Base-by-base conservation (phyloP, 768 basidiomycete species). In the Amanita thiersii region DNA sequence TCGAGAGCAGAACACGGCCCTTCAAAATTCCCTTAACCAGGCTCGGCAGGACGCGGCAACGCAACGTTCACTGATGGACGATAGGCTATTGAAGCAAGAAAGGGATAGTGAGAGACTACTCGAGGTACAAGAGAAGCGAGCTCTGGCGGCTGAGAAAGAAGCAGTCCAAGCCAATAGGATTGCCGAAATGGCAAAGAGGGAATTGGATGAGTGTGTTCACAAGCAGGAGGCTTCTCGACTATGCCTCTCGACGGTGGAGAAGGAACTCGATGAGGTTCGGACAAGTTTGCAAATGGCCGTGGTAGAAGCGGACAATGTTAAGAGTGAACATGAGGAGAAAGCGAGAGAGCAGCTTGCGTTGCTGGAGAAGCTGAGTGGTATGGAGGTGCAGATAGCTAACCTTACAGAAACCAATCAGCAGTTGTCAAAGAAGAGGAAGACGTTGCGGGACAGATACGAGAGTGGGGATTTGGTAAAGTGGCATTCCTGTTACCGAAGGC, bases 381-480 rank as follows among this genome's bases (percentile, higher is more conserved):
- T 29, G 34, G 42, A 43, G 17, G 5, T 18, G 24, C 42, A 37
- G 12, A 21, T 43, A 11, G 12, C 15, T 4, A 36, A 20, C 21
- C 26, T 43, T 19, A 37, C 6, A 18, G 42, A 43, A 3, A 17
- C 15, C 18, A 43, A 43, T 28, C 42, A 43, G 14, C 37, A 17
- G 12, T 29, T 43, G 25, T 14, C 18, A 35, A 40, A 14, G 12
- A 44, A 29, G 36, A 36, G 42, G 31, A 34, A 40, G 35, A 58
- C 41, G 1, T 50, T 74, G 29, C 47, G 56, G 46, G 49, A 49
- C 26, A 64, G 77, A 45, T 75, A 78, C 42, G 53, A 69, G 39
- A 52, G 53, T 3, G 66, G 69, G 14, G 60, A 70, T 37, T 47
- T 79, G 67, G 77, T 78, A 50, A 44, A 60, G 55, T 37, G 24